Conservation (phyloP, 495 filamentous ascomycete species). For the Pseudoneurospora amorphoporcata region DNA sequence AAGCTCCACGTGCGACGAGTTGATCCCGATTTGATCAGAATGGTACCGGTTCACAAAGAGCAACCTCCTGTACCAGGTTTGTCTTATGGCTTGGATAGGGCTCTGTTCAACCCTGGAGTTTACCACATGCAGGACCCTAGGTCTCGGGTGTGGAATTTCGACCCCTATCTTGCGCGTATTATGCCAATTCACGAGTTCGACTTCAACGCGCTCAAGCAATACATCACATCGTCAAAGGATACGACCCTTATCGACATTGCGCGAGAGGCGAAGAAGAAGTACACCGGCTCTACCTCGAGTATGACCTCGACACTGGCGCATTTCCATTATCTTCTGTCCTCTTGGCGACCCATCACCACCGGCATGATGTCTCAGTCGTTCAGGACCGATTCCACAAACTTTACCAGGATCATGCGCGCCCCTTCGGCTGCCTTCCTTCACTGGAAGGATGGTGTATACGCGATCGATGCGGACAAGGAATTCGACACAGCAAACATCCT, state of each 20-base stretch:
- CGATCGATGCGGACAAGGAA: conserved; percentile 97
- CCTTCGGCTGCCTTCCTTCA: conserved; percentile 78
- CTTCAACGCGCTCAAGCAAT: conserved; percentile 71
- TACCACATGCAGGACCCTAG: conserved; percentile 85
- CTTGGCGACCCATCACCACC: conserved; percentile 64
- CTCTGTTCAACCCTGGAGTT: conserved; percentile 90
- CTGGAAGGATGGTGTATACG: conserved; percentile 76
- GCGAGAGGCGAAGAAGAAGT: conserved; percentile 58
- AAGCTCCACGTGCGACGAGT: conserved; percentile 14
- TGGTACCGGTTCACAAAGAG: conserved; percentile 38
- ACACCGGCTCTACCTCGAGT: conserved; percentile 89
- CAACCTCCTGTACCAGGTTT: conserved; percentile 58
- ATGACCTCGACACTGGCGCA: conserved; percentile 83
- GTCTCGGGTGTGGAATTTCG: conserved; percentile 87
- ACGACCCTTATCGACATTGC: conserved; percentile 55
- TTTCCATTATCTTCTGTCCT: conserved; percentile 85
- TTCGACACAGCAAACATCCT: conserved; percentile 78
- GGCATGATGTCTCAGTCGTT: conserved; percentile 57
- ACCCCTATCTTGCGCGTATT: conserved; percentile 82
- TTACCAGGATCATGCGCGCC: conserved; percentile 58
- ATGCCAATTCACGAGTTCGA: conserved; percentile 91
- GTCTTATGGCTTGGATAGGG: conserved; percentile 74
- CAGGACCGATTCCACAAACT: conserved; percentile 43
- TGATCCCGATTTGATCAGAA: conserved; percentile 15
- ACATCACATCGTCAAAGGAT: conserved; percentile 85